A percentile compares a stretch with the other conserved stretches of the same genome.
Conservation (phyloP, 768 basidiomycete species). For the Collybia sp. region DNA sequence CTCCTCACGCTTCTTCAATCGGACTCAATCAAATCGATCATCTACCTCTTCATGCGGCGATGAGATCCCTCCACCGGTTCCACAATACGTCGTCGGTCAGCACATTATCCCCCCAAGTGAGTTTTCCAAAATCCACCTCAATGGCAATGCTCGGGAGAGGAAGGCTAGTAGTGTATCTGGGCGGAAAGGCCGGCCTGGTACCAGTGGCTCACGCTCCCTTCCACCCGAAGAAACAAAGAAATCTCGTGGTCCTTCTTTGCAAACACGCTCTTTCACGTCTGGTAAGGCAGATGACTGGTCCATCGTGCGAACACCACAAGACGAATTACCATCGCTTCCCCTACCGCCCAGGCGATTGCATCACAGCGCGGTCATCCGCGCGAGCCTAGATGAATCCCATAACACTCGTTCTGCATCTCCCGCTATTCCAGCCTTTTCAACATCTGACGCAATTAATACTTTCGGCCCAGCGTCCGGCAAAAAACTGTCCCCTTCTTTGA, state of each 20-base stretch:
- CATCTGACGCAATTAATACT: constrained; percentile 38
- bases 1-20: constrained; percentile 47
- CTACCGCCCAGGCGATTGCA: constrained; percentile 25
- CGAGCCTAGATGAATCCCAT: constrained; percentile 2
- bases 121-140: constrained; percentile 35
- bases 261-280: not conserved
- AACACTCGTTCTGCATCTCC: constrained; percentile 14
- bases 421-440: constrained; percentile 48
- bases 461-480: constrained; percentile 19
- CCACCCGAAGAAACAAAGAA: not conserved
- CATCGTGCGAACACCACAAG: constrained; percentile 26
- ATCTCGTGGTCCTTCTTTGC: not conserved
- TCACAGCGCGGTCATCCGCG: constrained; percentile 7
- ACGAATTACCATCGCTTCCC: constrained; percentile 31
- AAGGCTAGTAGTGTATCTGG: not conserved
- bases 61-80: constrained; percentile 31
- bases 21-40: constrained; percentile 37
- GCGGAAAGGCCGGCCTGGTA: not conserved
- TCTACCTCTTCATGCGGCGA: constrained; percentile 55
- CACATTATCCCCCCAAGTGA: constrained; percentile 57
- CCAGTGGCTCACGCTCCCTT: not conserved
- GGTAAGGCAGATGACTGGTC: constrained; percentile 23
- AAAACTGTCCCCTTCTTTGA: no score
- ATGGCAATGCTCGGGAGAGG: constrained; percentile 12
- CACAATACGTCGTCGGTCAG: constrained; percentile 26